Evolutionary conservation across 2,329 filamentous ascomycete genomes (phyloP).

Genomic region (Aspergillus sp.): DNA sequence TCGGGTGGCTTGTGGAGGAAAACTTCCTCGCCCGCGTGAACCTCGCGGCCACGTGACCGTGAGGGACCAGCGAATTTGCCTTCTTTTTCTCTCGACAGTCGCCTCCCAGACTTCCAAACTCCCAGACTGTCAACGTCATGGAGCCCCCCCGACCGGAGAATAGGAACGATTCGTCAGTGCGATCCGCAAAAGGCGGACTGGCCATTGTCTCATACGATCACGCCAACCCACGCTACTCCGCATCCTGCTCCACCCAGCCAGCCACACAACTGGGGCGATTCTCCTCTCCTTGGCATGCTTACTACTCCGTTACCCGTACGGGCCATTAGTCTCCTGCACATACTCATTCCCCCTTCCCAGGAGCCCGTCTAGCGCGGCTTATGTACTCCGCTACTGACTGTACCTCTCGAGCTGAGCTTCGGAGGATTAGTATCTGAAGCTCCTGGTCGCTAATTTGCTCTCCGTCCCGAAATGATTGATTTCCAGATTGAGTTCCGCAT

Average conservation of each 20-base stretch:
- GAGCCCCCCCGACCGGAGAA: not conserved
- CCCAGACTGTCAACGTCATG: slow-evolving; percentile 1
- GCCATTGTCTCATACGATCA: slow-evolving; percentile 4
- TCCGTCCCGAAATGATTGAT: slow-evolving; percentile 1
- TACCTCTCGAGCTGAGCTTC: slow-evolving; percentile 11
- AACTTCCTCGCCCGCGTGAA: slow-evolving; percentile 26
- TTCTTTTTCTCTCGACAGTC: not conserved
- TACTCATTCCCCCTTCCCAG: not conserved
- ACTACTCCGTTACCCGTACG: not conserved
- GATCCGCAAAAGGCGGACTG: slow-evolving; percentile 5
- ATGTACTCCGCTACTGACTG: slow-evolving; percentile 4
- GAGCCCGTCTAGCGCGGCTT: slow-evolving; percentile 8
- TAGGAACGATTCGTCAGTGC: slow-evolving; percentile 7
- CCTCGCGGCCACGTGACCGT: not conserved
- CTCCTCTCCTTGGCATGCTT: slow-evolving; percentile 24
- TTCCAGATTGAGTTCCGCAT: slow-evolving; percentile 23
- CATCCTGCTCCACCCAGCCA: slow-evolving; percentile 19
- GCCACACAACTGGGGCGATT: slow-evolving; percentile 12
- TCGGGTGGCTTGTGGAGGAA: slow-evolving; percentile 22
- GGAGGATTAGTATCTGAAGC: slow-evolving; percentile 1
- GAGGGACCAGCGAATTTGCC: too few relatives aligned
- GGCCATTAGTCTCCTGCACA: too few relatives aligned
- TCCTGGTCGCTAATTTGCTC: slow-evolving; percentile 6
- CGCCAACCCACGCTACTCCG: slow-evolving; percentile 15
- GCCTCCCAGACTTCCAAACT: not conserved